Evolutionary conservation across 163 green algal species (phyloP).

Genomic region (Chloromonas sp.): DNA sequence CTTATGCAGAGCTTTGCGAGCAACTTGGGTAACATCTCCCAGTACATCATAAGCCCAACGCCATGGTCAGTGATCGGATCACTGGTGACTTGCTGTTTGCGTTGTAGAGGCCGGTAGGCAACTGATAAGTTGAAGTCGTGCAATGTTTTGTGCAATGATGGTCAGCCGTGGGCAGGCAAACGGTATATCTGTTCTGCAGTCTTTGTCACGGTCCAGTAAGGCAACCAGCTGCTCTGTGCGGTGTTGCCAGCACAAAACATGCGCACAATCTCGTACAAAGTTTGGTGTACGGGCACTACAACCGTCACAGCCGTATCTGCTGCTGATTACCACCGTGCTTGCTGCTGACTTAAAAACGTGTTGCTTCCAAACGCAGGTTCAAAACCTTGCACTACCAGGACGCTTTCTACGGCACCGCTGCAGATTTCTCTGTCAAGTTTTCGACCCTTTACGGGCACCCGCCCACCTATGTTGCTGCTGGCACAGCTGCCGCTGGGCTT

Average conservation of each 20-base stretch:
- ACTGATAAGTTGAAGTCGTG: no score
- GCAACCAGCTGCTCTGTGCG: no score
- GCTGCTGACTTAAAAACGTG: neutral
- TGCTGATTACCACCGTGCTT: no score
- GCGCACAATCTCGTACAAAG: no score
- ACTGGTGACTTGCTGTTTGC: neutral
- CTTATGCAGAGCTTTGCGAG: neutral
- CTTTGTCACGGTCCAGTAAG: no score
- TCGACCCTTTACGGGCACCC: neutral
- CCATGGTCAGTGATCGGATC: neutral
- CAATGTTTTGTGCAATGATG: no score
- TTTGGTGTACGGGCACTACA: no score
- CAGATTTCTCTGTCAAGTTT: neutral
- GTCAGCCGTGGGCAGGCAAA: no score
- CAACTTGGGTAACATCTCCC: neutral
- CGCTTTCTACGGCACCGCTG: neutral
- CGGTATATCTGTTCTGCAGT: no score
- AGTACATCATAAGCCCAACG: neutral
- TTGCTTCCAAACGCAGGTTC: neutral
- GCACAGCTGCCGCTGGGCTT: neutral
- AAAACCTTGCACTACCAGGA: neutral
- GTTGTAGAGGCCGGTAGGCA: no score
- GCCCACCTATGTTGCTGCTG: neutral
- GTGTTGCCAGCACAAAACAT: no score
- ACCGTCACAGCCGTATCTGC: no score